Conservation (phyloP, 179 eudicot species). For the Silene noctiflora region DNA sequence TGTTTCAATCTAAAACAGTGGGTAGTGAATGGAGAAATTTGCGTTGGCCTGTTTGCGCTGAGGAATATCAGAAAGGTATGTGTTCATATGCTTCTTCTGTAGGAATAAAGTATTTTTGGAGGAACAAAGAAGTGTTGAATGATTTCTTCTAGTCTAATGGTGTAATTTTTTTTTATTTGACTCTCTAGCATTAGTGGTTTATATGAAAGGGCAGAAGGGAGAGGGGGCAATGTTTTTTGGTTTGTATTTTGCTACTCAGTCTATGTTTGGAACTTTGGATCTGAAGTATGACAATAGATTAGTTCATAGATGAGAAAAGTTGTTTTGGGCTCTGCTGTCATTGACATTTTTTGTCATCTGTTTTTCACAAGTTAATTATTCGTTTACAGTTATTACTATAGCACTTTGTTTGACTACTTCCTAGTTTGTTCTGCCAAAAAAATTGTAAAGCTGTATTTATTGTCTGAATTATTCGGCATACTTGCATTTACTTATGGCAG, state of each 20-base stretch:
- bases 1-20: conserved; percentile 53
- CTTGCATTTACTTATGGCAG: conserved; percentile 37
- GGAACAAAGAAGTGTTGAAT: not conserved
- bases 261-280: not conserved
- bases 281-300: not conserved
- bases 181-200: not conserved
- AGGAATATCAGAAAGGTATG: conserved; percentile 77
- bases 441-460: not conserved
- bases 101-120: not conserved
- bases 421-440: not conserved
- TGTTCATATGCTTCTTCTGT: conserved; percentile 12
- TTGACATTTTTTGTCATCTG: not conserved
- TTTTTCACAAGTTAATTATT: not conserved
- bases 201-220: not conserved
- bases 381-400: not conserved
- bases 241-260: not conserved
- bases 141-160: not conserved
- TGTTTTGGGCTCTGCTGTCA: not conserved
- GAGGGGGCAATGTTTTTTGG: not conserved
- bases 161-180: not conserved
- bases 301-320: not conserved
- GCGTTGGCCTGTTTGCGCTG: conserved; percentile 87
- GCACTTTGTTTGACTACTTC: not conserved
- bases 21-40: conserved; percentile 99
- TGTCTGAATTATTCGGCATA: conserved; percentile 7